Evolutionary conservation across 169 alveolate species (phyloP), one percentile per base, ranked within the genome.

Genomic region (Eimeria praecox): DNA sequence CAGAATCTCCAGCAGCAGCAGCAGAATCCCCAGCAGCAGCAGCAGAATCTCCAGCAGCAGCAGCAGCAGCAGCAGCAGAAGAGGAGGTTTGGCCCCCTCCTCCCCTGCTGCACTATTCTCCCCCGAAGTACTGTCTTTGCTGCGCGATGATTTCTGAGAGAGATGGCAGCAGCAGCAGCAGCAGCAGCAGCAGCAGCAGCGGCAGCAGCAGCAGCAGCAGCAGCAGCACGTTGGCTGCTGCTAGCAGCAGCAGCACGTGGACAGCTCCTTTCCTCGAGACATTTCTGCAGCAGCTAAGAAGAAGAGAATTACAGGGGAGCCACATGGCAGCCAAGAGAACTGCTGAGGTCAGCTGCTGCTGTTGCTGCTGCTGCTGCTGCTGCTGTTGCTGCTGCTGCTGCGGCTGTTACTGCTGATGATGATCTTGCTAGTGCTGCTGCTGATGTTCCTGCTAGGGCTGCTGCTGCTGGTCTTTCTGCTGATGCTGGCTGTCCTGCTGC

Each of bases 221-320:
- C 77, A 9, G 38, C 77, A 16, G 16, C 77, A 16, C 77, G 10
- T 8, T 30, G 30, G 38, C 77, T 30, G 12, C 77, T 20, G 16
- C 30, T 20, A 66, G 42, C 38, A 66, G 42, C 77, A 66, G 42
- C 77, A 66, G 42, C 77, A 59, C 40, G 69, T 88, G 94, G 94
- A 88, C 86, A 27, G 85, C 85, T 38, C 94, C 94, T 30, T 59
- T 66, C 71, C 22, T 88, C 12, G 94, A 88, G 49, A 64, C 94
- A 2, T 59, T 88, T 49, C 62, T 88, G 27, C 94, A 52, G 83
- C 94, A 89, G n/a, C 87, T 89, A 35, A 42, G 95, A 38, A 40
- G 95, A 9, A 40, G 95, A 24, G 87, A 89, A 42, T 52, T 66
- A 35, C 6, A 52, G 8, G 86, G 87, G 6, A 89, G 86, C 49